Evolutionary conservation across 345 rosid genomes (phyloP).

Genomic region (Mallotus nudiflorus): DNA sequence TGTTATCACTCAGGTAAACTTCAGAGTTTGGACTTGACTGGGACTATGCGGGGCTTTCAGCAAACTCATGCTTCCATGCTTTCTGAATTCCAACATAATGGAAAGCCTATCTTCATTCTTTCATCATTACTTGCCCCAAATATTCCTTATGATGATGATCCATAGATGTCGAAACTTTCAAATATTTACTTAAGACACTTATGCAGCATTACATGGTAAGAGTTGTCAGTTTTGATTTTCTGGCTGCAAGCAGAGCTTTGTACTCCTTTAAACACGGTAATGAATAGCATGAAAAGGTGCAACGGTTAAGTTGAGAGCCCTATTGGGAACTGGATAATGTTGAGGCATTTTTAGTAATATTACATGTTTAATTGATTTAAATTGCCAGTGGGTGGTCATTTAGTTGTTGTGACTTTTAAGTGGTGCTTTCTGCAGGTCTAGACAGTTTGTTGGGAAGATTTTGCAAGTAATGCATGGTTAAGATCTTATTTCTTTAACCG

Average conservation of each 20-base stretch:
- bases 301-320: not conserved
- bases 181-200: not conserved
- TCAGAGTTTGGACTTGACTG: constrained; percentile 73
- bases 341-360: not conserved
- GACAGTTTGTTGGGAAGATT: not conserved
- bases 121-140: constrained; percentile 31
- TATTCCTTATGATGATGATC: constrained; percentile 81
- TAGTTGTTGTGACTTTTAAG: not conserved
- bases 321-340: not conserved
- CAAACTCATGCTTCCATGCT: constrained; percentile 40
- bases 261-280: not conserved
- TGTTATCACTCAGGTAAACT: constrained; percentile 50
- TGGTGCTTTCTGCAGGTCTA: not conserved
- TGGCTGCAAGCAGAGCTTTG: not conserved
- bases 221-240: not conserved
- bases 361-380: not conserved
- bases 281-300: not conserved
- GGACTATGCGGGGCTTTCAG: constrained; percentile 49
- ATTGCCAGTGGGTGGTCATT: not conserved
- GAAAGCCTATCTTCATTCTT: constrained; percentile 59
- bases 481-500: not conserved
- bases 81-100: constrained; percentile 59
- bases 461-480: not conserved
- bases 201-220: not conserved
- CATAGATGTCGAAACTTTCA: constrained; percentile 33